Percentiles rank a stretch among this genome's conserved stretches.
Conservation (phyloP, 2,329 filamentous ascomycete genomes). For the Raffaelea albimanens region DNA sequence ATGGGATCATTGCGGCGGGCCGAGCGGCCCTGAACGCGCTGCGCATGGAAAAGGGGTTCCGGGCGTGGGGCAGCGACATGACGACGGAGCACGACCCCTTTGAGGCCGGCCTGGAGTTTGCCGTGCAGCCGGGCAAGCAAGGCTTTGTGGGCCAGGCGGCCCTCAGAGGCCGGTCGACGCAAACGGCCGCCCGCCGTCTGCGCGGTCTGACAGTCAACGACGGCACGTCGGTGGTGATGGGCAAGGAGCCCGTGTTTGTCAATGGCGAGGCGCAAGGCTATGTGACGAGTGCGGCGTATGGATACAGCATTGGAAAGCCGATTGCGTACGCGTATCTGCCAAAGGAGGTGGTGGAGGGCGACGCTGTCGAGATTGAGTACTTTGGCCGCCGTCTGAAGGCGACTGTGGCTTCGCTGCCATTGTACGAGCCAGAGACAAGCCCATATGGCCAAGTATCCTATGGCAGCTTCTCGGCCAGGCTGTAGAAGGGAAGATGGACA, state of each 20-base stretch:
- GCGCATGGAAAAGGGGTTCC: neutral
- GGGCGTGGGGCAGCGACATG: neutral
- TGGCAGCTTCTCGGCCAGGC: no score
- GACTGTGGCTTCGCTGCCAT: neutral
- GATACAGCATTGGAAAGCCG: neutral
- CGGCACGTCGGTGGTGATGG: neutral
- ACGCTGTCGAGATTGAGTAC: neutral
- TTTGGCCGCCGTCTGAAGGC: neutral
- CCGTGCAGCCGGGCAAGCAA: neutral
- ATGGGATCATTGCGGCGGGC: neutral
- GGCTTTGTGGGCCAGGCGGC: neutral
- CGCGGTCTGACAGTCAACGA: neutral
- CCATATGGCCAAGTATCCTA: neutral
- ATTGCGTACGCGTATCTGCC: neutral
- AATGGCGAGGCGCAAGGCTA: neutral
- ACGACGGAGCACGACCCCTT: neutral
- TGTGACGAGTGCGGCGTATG: neutral
- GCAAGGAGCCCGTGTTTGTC: neutral
- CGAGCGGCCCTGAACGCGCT: neutral
- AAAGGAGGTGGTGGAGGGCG: neutral
- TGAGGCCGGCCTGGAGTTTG: neutral
- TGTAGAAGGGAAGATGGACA: no score
- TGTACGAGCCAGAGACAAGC: neutral
- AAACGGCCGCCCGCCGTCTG: neutral
- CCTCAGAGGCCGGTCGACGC: neutral